Evolutionary conservation across 225 moss, liverwort and hornwort genomes (phyloP).

Genomic region (Straminergon stramineum): DNA sequence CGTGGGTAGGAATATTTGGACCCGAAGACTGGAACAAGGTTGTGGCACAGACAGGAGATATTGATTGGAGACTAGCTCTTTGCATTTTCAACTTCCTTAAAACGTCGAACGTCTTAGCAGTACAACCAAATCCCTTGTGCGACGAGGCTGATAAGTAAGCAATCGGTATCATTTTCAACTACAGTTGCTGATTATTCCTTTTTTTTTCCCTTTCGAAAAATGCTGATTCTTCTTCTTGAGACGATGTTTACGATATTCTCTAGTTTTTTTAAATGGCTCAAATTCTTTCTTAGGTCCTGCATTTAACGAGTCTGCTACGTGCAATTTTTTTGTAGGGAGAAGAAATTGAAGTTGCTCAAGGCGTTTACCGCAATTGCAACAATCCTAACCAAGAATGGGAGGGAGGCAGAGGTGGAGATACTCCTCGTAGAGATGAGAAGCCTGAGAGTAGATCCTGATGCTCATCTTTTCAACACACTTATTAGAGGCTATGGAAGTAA

Average conservation of each 20-base stretch:
- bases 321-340: constrained; percentile 17
- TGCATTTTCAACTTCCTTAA: constrained; percentile 47
- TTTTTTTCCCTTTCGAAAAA: not conserved
- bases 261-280: not conserved
- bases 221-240: not conserved
- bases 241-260: not conserved
- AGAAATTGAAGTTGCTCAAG: constrained; percentile 43
- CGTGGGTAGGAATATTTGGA: constrained; percentile 50
- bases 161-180: not conserved
- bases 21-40: constrained; percentile 82
- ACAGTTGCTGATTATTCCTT: not conserved
- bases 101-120: constrained; percentile 22
- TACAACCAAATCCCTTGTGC: not conserved
- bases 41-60: constrained; percentile 60
- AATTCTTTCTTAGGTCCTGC: not conserved
- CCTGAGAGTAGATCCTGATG: constrained; percentile 56
- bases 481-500: constrained; percentile 66
- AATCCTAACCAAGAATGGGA: constrained; percentile 69
- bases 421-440: constrained; percentile 56
- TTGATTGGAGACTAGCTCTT: constrained; percentile 65
- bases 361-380: constrained; percentile 63
- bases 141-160: constrained; percentile 10
- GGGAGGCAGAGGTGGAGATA: constrained; percentile 50
- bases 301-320: not conserved
- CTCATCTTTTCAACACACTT: constrained; percentile 62